Evolutionary conservation across 805 yeast genomes (phyloP), one percentile per base, ranked within the genome.

Genomic region (Zygosaccharomyces lentus): DNA sequence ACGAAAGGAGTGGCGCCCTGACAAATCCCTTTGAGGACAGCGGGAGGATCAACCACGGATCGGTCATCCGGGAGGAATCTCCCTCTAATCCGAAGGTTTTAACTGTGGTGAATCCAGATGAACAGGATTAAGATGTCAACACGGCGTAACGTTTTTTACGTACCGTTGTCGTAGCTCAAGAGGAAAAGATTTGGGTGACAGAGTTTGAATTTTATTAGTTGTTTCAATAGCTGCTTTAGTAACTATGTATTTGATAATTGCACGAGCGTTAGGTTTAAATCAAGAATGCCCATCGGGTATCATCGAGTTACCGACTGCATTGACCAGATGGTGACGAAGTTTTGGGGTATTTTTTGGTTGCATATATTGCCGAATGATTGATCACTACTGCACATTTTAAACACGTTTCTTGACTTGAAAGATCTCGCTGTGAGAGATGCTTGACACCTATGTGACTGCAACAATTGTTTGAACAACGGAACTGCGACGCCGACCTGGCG

Each of bases 61-160:
- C 91, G 2, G 71, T 90, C 44, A 90, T 95, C 9, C 95, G 88
- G 63, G 95, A 85, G 51, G 80, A 87, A 3, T 93, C 43, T 9
- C 86, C 41, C 73, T 89, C 60, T n/a, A 49, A 45, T 13, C 58
- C 48, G 8, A 87, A 87, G 68, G 81, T 87, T 15, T 71, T 90
- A 38, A 82, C 88, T 49, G 95, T 90, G 9, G 90, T 95, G 27
- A 90, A 90, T 59, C 96, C 96, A 1, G 96, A 87, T 63, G 81
- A 26, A 17, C 34, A 76, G 53, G 54, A 49, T 31, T 49, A 34
- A 43, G 12, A n/a, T 27, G 24, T 26, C 27, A 9, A 17, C 15
- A 13, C 10, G 8, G n/a, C 29, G 32, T 29, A 29, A 29, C n/a
- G 13, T 29, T 4, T 19, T 19, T 19, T 19, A 5, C 21, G 5